Conservation (phyloP, 2,329 filamentous ascomycete species). For the Arachnopeziza araneosa region DNA sequence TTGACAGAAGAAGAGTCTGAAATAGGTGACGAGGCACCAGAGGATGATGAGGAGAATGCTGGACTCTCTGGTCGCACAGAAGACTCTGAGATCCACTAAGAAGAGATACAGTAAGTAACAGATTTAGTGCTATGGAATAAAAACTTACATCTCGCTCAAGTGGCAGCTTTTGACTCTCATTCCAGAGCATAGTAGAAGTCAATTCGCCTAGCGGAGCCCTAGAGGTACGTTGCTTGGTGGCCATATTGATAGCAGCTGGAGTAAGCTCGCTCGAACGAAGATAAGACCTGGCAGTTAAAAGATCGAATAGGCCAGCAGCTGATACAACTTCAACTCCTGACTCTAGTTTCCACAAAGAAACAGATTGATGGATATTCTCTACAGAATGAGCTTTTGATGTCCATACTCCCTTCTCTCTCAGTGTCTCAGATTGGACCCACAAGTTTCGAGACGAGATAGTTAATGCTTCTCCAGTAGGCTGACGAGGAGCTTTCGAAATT, state of each 20-base stretch:
- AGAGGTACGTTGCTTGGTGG: conserved; percentile 16
- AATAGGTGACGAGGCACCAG: conserved; percentile 24
- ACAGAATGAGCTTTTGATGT: conserved; percentile 4
- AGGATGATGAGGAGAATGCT: conserved; percentile 25
- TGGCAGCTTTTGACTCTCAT: conserved; percentile 4
- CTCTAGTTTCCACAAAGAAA: conserved; percentile 16
- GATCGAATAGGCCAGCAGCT: conserved; percentile 19
- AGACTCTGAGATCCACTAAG: conserved; percentile 30
- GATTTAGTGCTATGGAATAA: background rate
- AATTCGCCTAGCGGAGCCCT: conserved; percentile 10
- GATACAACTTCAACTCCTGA: background rate
- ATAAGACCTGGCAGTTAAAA: conserved; percentile 6
- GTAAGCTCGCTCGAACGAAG: conserved; percentile 16
- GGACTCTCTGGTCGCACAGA: conserved; percentile 27
- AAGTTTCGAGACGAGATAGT: conserved; percentile 17
- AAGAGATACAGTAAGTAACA: background rate
- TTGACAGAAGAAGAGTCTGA: conserved; percentile 28
- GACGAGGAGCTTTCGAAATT: conserved; percentile 14
- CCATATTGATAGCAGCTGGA: conserved; percentile 25
- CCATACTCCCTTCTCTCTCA: conserved; percentile 9
- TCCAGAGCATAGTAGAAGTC: conserved; percentile 26
- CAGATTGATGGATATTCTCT: background rate
- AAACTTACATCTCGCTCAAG: conserved; percentile 17
- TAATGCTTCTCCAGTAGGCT: conserved; percentile 4
- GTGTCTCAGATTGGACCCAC: conserved; percentile 12